Evolutionary conservation across 2,329 filamentous ascomycete species (phyloP).

Genomic region (Xylariaceae sp.): DNA sequence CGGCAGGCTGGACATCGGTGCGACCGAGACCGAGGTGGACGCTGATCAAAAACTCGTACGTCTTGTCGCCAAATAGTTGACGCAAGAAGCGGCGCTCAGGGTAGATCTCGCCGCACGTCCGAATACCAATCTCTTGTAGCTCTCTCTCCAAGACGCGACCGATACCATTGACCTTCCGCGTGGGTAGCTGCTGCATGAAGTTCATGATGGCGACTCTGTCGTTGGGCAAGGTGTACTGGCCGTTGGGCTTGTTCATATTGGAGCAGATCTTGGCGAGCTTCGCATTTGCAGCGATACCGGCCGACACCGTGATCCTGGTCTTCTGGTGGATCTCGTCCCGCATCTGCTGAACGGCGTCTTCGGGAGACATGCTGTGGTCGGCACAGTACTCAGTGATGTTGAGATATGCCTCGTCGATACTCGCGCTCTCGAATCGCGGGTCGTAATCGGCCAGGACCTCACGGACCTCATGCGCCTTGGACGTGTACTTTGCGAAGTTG

Average conservation of each 20-base stretch:
- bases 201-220: conserved; percentile 69
- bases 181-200: conserved; percentile 79
- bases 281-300: conserved; percentile 88
- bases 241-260: conserved; percentile 94
- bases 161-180: conserved; percentile 90
- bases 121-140: conserved; percentile 77
- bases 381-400: conserved; percentile 86
- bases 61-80: conserved; percentile 84
- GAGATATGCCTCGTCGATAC: conserved; percentile 92
- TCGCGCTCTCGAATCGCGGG: conserved; percentile 82
- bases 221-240: conserved; percentile 70
- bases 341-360: conserved; percentile 70
- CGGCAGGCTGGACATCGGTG: conserved; percentile 76
- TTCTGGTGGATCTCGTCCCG: conserved; percentile 67
- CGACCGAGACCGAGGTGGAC: conserved; percentile 82
- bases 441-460: conserved; percentile 82
- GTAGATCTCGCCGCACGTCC: conserved; percentile 84
- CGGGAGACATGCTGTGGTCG: conserved; percentile 58
- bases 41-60: conserved; percentile 75
- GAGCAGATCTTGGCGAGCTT: conserved; percentile 93
- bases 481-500: conserved; percentile 84
- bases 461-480: conserved; percentile 83
- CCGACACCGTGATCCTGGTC: conserved; percentile 81
- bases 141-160: conserved; percentile 90
- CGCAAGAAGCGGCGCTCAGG: conserved; percentile 63